Conservation (phyloP, 352 stramenopile species). For the Globisporangium megalacanthum region DNA sequence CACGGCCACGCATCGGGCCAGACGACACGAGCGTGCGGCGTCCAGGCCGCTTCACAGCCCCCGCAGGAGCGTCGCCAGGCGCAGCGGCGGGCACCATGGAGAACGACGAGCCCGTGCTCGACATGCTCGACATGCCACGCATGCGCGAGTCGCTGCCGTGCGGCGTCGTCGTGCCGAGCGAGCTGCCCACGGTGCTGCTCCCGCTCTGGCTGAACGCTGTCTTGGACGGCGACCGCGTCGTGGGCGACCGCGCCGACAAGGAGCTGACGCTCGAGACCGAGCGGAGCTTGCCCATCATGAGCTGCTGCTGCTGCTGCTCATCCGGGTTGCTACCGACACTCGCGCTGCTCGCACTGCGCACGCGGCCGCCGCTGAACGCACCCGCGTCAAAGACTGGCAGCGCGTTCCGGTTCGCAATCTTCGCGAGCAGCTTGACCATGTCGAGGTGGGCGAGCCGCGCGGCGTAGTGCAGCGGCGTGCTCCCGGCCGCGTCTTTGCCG, state of each 20-base stretch:
- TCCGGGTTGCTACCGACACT: conserved; percentile 55
- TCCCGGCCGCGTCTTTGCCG: conserved; percentile 65
- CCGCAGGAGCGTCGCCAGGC: conserved; percentile 45
- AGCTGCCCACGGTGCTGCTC: conserved; percentile 4
- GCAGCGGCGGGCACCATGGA: conserved; percentile 52
- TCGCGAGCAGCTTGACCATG: conserved; percentile 81
- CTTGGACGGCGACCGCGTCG: conserved; percentile 36
- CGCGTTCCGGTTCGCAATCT: conserved; percentile 82
- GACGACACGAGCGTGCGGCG: conserved; percentile 69
- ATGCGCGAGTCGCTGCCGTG: conserved; percentile 19
- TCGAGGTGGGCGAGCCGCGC: conserved; percentile 68
- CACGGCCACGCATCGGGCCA: conserved; percentile 23
- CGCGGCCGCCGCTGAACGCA: conserved; percentile 26
- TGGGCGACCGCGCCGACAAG: conserved; percentile 42
- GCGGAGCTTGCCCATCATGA: conserved; percentile 46
- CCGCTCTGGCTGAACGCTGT: conserved; percentile 9
- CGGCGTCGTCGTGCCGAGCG: neutral
- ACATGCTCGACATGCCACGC: conserved; percentile 32
- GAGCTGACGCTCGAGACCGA: conserved; percentile 45
- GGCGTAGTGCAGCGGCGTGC: conserved; percentile 84
- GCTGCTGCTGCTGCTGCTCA: conserved; percentile 7
- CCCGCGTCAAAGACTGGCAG: conserved; percentile 39
- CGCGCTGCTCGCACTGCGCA: conserved; percentile 57
- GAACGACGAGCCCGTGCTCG: conserved; percentile 28
- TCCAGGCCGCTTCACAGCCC: conserved; percentile 29